Percentiles rank a stretch among this genome's conserved stretches.
These are phyloP conservation scores for Euphrasia confusa DNA, from an alignment of 257 asterid species.

Conservation along the genomic window DNA sequence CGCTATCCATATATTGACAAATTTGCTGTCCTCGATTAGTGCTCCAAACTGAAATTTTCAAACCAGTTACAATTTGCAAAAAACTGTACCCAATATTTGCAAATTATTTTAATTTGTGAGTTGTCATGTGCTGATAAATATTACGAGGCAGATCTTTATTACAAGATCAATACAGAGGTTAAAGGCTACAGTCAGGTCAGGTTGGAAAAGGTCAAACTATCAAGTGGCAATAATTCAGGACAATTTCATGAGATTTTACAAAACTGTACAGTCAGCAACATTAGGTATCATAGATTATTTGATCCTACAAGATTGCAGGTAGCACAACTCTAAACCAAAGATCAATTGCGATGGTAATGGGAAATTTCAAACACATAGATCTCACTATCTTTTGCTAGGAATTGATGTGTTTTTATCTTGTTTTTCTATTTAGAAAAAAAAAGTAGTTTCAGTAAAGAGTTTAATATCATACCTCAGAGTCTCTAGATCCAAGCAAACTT, in stretches of 20 bases:
- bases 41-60: slow-evolving; percentile 64
- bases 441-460: not conserved
- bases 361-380: slow-evolving; percentile 4
- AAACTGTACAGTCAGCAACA: slow-evolving; percentile 1
- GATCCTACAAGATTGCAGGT: not conserved
- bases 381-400: slow-evolving; percentile 2
- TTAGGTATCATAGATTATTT: not conserved
- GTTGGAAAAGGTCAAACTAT: not conserved
- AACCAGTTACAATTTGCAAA: slow-evolving; percentile 19
- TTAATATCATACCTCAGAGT: slow-evolving; percentile 70
- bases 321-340: not conserved
- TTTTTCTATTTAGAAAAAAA: not conserved
- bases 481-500: slow-evolving; percentile 96
- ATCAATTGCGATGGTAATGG: not conserved
- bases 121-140: not conserved
- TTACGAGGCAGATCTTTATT: slow-evolving; percentile 3
- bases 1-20: slow-evolving; percentile 73
- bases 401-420: slow-evolving; percentile 2
- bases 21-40: slow-evolving; percentile 82
- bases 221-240: not conserved
- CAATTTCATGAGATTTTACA: not conserved
- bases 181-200: not conserved
- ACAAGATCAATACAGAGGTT: not conserved
- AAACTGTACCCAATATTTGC: not conserved
- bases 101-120: not conserved